A percentile compares a stretch with the other conserved stretches of the same genome.
phyloP scores from a whole-genome alignment of 1,284 basidiomycete genomes.

The Prillingera fragicola region DNA sequence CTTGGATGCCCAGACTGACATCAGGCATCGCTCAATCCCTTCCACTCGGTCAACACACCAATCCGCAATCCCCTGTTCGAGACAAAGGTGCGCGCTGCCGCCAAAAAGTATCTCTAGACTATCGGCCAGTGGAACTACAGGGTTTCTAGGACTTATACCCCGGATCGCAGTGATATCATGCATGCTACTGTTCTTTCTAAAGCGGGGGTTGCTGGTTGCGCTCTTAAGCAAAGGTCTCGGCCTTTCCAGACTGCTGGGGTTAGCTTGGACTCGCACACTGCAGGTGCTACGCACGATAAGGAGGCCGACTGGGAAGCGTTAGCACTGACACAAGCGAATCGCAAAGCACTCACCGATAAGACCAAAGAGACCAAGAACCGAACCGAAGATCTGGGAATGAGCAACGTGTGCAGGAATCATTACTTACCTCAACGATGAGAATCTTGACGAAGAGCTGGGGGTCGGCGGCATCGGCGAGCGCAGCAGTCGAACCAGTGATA shows the following conservation, averaged over 20 bases:
- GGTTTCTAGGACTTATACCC: not conserved
- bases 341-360: slow-evolving; percentile 66
- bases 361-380: slow-evolving; percentile 84
- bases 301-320: slow-evolving; percentile 41
- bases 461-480: slow-evolving; percentile 85
- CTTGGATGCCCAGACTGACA: not conserved
- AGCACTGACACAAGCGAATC: slow-evolving; percentile 4
- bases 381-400: slow-evolving; percentile 70
- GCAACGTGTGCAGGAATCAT: not conserved
- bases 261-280: not conserved
- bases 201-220: not conserved
- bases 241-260: slow-evolving; percentile 44
- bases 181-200: slow-evolving; percentile 19
- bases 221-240: slow-evolving; percentile 45
- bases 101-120: slow-evolving; percentile 69
- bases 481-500: slow-evolving; percentile 84
- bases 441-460: slow-evolving; percentile 90
- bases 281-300: slow-evolving; percentile 41
- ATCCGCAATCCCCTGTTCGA: slow-evolving; percentile 79
- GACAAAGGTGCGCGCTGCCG: slow-evolving; percentile 70
- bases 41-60: slow-evolving; percentile 78
- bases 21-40: slow-evolving; percentile 83
- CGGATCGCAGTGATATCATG: slow-evolving; percentile 16
- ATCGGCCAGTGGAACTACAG: not conserved
- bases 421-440: slow-evolving; percentile 68